Evolutionary conservation across 768 basidiomycete genomes (phyloP).

Genomic region (Pleurotus tuber-regium): DNA sequence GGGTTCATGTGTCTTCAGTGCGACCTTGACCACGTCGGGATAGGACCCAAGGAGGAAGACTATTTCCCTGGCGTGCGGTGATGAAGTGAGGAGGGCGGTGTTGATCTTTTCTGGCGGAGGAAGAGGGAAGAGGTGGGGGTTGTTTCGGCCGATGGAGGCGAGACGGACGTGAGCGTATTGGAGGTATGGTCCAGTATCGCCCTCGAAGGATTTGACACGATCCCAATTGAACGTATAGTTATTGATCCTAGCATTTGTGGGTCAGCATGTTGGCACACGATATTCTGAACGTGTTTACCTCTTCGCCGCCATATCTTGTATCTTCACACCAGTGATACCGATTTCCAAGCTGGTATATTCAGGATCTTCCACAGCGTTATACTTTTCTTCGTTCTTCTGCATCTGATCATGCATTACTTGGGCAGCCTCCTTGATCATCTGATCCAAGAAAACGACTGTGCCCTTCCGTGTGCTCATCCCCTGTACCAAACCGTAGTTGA

Average conservation of each 20-base stretch:
- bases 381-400: conserved; percentile 92
- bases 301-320: conserved; percentile 96
- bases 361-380: conserved; percentile 84
- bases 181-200: conserved; percentile 93
- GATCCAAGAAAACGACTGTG: conserved; percentile 91
- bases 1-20: conserved; percentile 83
- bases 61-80: conserved; percentile 78
- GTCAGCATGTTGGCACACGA: too few relatives aligned
- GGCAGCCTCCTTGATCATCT: conserved; percentile 87
- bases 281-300: too few relatives aligned
- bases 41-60: conserved; percentile 84
- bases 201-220: conserved; percentile 93
- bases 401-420: conserved; percentile 96
- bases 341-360: conserved; percentile 76
- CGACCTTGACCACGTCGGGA: conserved; percentile 87
- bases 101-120: conserved; percentile 69
- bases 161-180: conserved; percentile 97
- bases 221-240: conserved; percentile 96
- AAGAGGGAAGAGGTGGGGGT: conserved; percentile 80
- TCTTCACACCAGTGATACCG: conserved; percentile 94
- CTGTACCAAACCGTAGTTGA: conserved; percentile 89
- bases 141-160: conserved; percentile 88
- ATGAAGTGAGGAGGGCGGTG: conserved; percentile 62
- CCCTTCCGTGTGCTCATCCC: conserved; percentile 96
- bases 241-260: conserved; percentile 66